Base-by-base conservation (phyloP, 192 early-diverging fungal genomes). In the Umbelopsis ramanniana region DNA sequence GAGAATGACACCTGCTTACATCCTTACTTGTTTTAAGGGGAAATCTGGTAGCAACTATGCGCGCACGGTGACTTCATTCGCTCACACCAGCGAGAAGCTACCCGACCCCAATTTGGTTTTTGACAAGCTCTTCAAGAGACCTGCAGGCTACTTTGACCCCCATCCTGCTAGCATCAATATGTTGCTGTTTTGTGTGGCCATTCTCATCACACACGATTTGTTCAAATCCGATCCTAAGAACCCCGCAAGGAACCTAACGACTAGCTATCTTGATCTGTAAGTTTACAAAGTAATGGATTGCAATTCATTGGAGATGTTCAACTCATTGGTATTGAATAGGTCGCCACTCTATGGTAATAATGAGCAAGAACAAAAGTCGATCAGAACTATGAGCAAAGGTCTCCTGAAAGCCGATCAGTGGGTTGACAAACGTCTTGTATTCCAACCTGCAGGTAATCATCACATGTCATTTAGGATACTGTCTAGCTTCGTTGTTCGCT, bases 121-220 rank as follows among this genome's bases (percentile, higher is more conserved):
- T 52, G 71, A 72, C 24, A 45, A 46, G 23, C 57, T 72, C 9
- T 50, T 72, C 43, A 72, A 66, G 47, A 53, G 71, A 14, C 71
- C 71, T 22, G 60, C 66, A 10, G 24, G 19, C 46, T 23, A 71
- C 35, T 75, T 75, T 67, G 35, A 23, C 4, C 68, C 73, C 2
- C 74, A 83, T 46, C 53, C 69, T n/a, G 45, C 67, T 37, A 79
- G 82, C 9, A 71, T 84, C 69, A 84, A 84, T 53, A 57, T 67
- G 52, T 63, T 84, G 11, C 37, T 84, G 9, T 81, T 83, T 38
- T 72, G 74, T 50, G 29, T 84, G 46, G 83, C 83, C 5, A 78
- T 70, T 33, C 45, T 84, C 24, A 83, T 84, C 22, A 84, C 81
- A 2, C 83, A 84, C 38, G 83, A 84, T 33, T 52, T 84, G 14